Percentiles rank a stretch among this genome's conserved stretches.
Evolutionary conservation across 2,329 filamentous ascomycete species (phyloP).

Genomic region (Colletotrichum horii): DNA sequence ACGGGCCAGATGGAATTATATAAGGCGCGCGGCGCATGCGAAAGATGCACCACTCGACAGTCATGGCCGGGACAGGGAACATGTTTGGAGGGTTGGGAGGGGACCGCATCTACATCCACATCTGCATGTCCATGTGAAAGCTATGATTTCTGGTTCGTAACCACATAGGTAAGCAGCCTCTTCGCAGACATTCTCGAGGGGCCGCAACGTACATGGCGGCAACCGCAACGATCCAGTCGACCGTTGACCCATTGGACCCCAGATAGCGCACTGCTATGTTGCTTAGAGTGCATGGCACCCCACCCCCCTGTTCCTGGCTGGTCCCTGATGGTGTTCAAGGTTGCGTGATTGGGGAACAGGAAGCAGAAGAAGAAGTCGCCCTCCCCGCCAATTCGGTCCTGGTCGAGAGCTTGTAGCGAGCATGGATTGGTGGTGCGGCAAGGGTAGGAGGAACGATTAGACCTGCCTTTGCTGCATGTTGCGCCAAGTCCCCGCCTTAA

Average conservation of each 20-base stretch:
- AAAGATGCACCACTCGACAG: neutral
- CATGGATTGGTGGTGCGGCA: slow-evolving; percentile 7
- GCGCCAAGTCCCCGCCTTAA: neutral
- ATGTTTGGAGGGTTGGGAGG: neutral
- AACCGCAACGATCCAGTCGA: slow-evolving; percentile 3
- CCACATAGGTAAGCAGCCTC: slow-evolving; percentile 19
- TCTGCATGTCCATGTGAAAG: slow-evolving; percentile 6
- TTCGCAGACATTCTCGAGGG: neutral
- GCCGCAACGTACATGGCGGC: neutral
- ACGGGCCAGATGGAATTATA: slow-evolving; percentile 14
- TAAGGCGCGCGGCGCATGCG: slow-evolving; percentile 14
- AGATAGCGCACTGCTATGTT: slow-evolving; percentile 9
- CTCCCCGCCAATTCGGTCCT: slow-evolving; percentile 1
- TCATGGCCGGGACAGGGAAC: slow-evolving; percentile 3
- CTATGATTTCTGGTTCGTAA: slow-evolving; percentile 6
- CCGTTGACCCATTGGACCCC: neutral
- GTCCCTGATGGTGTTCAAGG: slow-evolving; percentile 4
- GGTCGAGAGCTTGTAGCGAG: slow-evolving; percentile 10
- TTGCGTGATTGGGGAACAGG: neutral
- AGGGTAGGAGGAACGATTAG: neutral
- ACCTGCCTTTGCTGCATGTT: neutral
- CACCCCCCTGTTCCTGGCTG: slow-evolving; percentile 7
- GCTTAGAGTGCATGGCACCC: slow-evolving; percentile 12
- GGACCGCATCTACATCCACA: neutral
- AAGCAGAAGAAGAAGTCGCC: neutral